A percentile compares a stretch with the other conserved stretches of the same genome.
These are phyloP conservation scores for Geranomyces variabilis DNA, from an alignment of 192 early-diverging fungal genomes.

Conservation along the genomic window DNA sequence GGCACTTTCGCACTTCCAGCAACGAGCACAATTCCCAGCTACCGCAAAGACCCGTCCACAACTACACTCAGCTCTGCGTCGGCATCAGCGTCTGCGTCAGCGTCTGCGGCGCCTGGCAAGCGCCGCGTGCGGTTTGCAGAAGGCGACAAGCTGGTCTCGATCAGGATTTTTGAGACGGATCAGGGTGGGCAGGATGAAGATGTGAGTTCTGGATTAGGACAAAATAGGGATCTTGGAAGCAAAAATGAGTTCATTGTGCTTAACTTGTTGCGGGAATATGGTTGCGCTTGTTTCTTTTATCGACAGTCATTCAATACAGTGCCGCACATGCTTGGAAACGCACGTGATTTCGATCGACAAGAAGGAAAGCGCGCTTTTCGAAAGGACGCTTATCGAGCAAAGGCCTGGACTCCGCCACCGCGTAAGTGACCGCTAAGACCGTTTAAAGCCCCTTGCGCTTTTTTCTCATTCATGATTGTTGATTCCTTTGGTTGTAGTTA, in stretches of 20 bases:
- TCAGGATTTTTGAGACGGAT: constrained; percentile 25
- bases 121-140: constrained; percentile 25
- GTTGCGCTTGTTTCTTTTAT: background rate
- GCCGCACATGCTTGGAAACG: constrained; percentile 24
- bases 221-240: too few relatives aligned
- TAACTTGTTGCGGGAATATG: background rate
- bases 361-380: constrained; percentile 27
- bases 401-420: constrained; percentile 16
- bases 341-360: constrained; percentile 30
- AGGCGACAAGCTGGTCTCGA: constrained; percentile 22
- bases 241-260: too few relatives aligned
- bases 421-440: background rate
- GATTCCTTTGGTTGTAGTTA: constrained; percentile 12
- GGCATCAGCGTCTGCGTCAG: background rate
- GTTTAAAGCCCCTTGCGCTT: too few relatives aligned
- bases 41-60: constrained; percentile 8
- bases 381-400: background rate
- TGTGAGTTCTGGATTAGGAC: background rate
- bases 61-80: background rate
- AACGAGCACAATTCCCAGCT: constrained; percentile 12
- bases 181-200: constrained; percentile 4
- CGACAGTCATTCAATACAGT: constrained; percentile 10
- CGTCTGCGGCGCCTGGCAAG: background rate
- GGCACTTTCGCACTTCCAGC: background rate
- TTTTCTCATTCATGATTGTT: background rate